These are phyloP conservation scores for Malus asiatica DNA, from an alignment of 306 rosid species.

Conservation along the genomic window DNA sequence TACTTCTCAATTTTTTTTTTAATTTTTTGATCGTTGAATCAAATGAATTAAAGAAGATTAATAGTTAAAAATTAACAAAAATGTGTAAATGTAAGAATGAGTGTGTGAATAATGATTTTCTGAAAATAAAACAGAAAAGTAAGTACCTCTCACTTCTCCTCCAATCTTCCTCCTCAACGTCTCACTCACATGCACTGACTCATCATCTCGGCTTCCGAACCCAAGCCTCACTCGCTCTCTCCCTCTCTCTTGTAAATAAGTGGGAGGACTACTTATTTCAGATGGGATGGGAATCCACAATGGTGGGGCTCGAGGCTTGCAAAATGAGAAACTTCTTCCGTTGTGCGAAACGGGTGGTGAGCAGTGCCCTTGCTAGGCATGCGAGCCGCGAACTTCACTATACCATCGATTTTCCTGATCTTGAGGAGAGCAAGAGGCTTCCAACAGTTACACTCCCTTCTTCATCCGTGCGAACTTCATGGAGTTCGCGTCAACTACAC, in stretches of 20 bases:
- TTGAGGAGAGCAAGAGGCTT: conserved; percentile 80
- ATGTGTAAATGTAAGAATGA: too few species aligned
- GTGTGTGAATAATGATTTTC: too few species aligned
- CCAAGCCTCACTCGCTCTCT: too few species aligned
- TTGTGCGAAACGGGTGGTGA: conserved; percentile 72
- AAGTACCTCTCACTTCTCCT: too few species aligned
- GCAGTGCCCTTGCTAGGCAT: conserved; percentile 84
- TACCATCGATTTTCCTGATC: conserved; percentile 76
- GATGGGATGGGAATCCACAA: conserved; percentile 71
- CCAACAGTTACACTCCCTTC: conserved; percentile 84
- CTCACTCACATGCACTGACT: too few species aligned
- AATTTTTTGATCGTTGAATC: too few species aligned
- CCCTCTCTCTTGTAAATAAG: conserved; percentile 1
- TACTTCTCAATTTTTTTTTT: too few species aligned
- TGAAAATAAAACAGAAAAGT: too few species aligned
- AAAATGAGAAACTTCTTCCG: conserved; percentile 91
- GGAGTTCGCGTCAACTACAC: conserved; percentile 85
- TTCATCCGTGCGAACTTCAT: conserved; percentile 46
- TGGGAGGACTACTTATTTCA: conserved; percentile 73
- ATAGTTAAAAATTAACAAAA: too few species aligned
- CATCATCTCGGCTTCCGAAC: too few species aligned
- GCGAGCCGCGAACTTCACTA: conserved; percentile 95
- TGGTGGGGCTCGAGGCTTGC: conserved; percentile 80
- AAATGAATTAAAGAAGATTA: too few species aligned
- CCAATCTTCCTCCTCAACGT: too few species aligned